Conservation (phyloP, 768 basidiomycete genomes). For the Termitomyces sp. region DNA sequence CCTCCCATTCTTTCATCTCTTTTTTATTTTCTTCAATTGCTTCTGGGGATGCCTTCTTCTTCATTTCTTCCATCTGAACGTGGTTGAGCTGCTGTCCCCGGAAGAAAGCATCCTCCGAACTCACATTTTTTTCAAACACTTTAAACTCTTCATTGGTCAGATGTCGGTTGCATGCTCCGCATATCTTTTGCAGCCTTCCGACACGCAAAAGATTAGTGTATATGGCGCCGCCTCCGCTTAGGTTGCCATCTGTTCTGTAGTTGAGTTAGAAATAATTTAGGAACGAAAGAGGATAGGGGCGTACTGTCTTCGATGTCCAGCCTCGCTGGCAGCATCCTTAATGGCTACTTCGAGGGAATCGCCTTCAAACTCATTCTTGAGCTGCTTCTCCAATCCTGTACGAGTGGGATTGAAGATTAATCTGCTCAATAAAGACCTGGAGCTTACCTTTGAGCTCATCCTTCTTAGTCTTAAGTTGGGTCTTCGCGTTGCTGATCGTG, state of each 20-base stretch:
- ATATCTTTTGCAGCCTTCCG: conserved; percentile 64
- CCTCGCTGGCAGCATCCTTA: conserved; percentile 37
- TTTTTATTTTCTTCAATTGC: conserved; percentile 35
- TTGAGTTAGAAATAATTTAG: background rate
- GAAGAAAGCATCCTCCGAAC: conserved; percentile 28
- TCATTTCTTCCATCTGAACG: conserved; percentile 57
- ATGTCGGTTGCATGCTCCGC: conserved; percentile 72
- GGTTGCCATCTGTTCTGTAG: conserved; percentile 23
- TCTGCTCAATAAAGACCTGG: background rate
- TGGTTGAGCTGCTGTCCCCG: background rate
- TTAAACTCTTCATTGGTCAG: conserved; percentile 48
- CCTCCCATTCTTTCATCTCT: conserved; percentile 59
- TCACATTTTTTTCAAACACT: conserved; percentile 70
- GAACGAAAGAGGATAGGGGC: conserved; percentile 6
- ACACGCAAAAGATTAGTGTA: conserved; percentile 53
- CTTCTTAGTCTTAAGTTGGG: conserved; percentile 57
- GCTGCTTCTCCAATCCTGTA: conserved; percentile 45
- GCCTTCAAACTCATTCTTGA: conserved; percentile 32
- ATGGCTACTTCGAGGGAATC: conserved; percentile 44
- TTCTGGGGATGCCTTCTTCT: conserved; percentile 53
- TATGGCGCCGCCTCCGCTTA: conserved; percentile 30
- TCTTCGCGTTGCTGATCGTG: conserved; percentile 53
- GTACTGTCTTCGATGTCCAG: conserved; percentile 43
- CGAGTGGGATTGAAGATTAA: background rate
- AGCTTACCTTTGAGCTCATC: conserved; percentile 60